phyloP scores from a whole-genome alignment of 2,329 filamentous ascomycete species.

The Neobulgaria alba region DNA sequence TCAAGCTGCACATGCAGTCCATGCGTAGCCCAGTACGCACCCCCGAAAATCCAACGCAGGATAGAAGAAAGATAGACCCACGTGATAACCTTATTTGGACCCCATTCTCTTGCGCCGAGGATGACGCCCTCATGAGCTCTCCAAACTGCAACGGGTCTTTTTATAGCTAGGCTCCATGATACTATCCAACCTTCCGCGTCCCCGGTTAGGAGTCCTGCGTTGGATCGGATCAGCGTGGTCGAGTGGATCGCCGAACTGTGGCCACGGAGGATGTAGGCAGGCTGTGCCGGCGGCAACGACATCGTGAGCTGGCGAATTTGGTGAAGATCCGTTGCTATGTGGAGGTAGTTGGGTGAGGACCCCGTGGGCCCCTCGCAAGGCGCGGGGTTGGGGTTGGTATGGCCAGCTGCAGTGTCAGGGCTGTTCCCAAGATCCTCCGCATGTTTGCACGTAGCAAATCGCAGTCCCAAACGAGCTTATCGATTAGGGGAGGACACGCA shows the following conservation, averaged over 20 bases:
- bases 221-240: slow-evolving; percentile 61
- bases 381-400: slow-evolving; percentile 3
- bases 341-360: not conserved
- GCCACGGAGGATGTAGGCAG: slow-evolving; percentile 65
- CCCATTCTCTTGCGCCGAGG: slow-evolving; percentile 66
- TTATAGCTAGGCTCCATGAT: slow-evolving; percentile 74
- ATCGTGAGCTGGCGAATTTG: slow-evolving; percentile 7
- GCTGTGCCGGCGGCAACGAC: slow-evolving; percentile 24
- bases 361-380: not conserved
- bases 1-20: no score
- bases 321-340: not conserved
- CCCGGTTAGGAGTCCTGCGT: slow-evolving; percentile 71
- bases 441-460: not conserved
- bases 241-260: slow-evolving; percentile 75
- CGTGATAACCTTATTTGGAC: slow-evolving; percentile 70
- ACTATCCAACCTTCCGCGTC: slow-evolving; percentile 88
- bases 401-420: not conserved
- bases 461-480: no score
- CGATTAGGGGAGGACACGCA: no score
- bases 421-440: not conserved
- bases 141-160: slow-evolving; percentile 79
- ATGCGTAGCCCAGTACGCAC: no score
- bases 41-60: no score
- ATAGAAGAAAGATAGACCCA: slow-evolving; percentile 51
- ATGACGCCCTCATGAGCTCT: slow-evolving; percentile 72